Conservation (phyloP, 73 alveolate species). For the Loxodes magnus region DNA sequence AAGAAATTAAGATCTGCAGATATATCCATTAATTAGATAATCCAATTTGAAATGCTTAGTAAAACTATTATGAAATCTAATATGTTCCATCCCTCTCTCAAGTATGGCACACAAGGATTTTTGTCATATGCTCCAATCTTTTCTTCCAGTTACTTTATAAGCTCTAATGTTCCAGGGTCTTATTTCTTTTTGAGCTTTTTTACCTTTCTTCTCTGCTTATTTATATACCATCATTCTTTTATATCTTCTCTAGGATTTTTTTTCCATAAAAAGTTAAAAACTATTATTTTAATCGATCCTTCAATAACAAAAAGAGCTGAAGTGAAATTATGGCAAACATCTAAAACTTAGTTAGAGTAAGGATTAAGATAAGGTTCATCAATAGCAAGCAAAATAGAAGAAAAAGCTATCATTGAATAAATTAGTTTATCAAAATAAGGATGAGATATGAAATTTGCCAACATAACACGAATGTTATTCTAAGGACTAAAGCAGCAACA, state of each 20-base stretch:
- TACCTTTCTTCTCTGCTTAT: too few species aligned
- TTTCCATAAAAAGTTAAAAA: constrained; percentile 25
- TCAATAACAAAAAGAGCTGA: constrained; percentile 17
- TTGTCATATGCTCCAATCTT: too few species aligned
- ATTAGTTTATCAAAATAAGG: constrained; percentile 39
- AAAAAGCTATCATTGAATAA: constrained; percentile 27
- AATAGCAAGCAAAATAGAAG: constrained; percentile 23
- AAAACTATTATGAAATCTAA: constrained; percentile 34
- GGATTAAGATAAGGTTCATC: constrained; percentile 30
- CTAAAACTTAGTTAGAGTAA: background rate
- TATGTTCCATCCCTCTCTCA: constrained; percentile 35
- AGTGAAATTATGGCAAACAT: constrained; percentile 1
- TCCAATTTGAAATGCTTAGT: constrained; percentile 15
- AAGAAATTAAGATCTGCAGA: constrained; percentile 14
- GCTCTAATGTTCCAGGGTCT: too few species aligned
- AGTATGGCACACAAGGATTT: too few species aligned
- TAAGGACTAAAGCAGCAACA: constrained; percentile 16
- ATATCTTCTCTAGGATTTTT: too few species aligned
- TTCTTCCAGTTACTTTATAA: too few species aligned
- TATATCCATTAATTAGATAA: constrained; percentile 1
- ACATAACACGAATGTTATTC: constrained; percentile 1
- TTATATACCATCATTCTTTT: too few species aligned
- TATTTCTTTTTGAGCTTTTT: too few species aligned
- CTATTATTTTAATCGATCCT: constrained; percentile 23
- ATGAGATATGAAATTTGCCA: constrained; percentile 15